Evolutionary conservation across 2,329 filamentous ascomycete species (phyloP).

Genomic region (Tricladium varicosporioides): DNA sequence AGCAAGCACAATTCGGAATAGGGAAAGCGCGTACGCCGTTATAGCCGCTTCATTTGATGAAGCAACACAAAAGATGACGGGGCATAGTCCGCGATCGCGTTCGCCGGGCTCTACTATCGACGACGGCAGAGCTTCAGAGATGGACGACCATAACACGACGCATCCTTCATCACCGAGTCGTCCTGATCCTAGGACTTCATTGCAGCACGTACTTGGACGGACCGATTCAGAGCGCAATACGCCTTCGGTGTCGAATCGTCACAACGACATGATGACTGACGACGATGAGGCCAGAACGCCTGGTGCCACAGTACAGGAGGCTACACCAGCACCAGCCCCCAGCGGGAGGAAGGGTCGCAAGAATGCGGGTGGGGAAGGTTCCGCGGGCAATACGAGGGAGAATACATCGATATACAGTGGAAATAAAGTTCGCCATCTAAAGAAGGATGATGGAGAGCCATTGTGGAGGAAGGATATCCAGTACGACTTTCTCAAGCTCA

Average conservation of each 20-base stretch:
- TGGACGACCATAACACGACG: constrained; percentile 29
- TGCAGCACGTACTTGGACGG: constrained; percentile 28
- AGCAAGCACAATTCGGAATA: background rate
- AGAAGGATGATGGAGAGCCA: constrained; percentile 85
- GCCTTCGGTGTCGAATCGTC: constrained; percentile 14
- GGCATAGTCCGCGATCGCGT: constrained; percentile 13
- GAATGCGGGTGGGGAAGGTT: constrained; percentile 14
- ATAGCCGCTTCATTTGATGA: constrained; percentile 1
- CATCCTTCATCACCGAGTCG: constrained; percentile 29
- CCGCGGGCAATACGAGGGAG: constrained; percentile 15
- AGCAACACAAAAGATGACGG: constrained; percentile 17
- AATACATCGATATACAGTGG: constrained; percentile 30
- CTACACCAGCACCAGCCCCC: constrained; percentile 13
- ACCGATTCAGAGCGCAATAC: constrained; percentile 26
- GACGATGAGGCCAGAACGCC: constrained; percentile 33
- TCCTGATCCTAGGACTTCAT: constrained; percentile 27
- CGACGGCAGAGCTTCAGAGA: constrained; percentile 26
- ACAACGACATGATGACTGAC: constrained; percentile 28
- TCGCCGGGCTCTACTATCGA: constrained; percentile 31
- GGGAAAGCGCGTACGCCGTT: background rate
- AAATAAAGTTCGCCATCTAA: constrained; percentile 75
- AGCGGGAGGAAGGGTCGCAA: constrained; percentile 23
- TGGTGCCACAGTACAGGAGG: constrained; percentile 15
- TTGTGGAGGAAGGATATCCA: constrained; percentile 87
- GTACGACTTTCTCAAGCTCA: constrained; percentile 76